Base-by-base conservation (phyloP, 345 rosid species). In the Eucalyptus leucophloia region DNA sequence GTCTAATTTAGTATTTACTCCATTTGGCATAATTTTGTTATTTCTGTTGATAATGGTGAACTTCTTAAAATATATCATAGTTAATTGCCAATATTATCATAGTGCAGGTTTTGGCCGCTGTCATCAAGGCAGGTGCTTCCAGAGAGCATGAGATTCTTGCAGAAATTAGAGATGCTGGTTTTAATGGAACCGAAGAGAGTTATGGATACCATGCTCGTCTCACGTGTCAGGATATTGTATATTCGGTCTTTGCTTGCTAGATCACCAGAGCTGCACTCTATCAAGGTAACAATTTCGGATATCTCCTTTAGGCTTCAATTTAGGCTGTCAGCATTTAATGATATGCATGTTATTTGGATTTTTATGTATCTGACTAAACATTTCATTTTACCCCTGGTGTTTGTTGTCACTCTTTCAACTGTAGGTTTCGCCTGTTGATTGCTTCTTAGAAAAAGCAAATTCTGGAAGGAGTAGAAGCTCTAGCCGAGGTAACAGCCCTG, bases 131-230 rank as follows among this genome's bases (percentile, higher is more conserved):
- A n/a, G n/a, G n/a, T n/a, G n/a, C n/a, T n/a, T n/a, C n/a, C n/a
- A n/a, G n/a, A n/a, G n/a, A n/a, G n/a, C n/a, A n/a, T n/a, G n/a
- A n/a, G 92, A 97, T 98, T 92, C 99, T 98, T 91, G 99, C 99
- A 92, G 99, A 98, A 95, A 98, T 98, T 89, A 95, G 99, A 92
- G 99, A 96, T 93, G 96, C 98, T 24, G 99, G 95, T 80, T 96
- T 98, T 91, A 94, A 96, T 98, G 97, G 99, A 98, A 91, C 95
- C 98, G 80, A 97, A 90, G 90, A 94, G 96, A 92, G 99, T 97
- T 86, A 97, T 98, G 99, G 99, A 98, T 88, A 96, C 99, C 45
- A 97, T 98, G 99, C 99, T 98, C 92, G 98, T 98, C 93, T 98
- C 99, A 77, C 98, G 99, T 87, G 99, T 98, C 90, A 94, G 99